Evolutionary conservation across 2,329 filamentous ascomycete genomes (phyloP).

Genomic region (Trichoderma sp.): DNA sequence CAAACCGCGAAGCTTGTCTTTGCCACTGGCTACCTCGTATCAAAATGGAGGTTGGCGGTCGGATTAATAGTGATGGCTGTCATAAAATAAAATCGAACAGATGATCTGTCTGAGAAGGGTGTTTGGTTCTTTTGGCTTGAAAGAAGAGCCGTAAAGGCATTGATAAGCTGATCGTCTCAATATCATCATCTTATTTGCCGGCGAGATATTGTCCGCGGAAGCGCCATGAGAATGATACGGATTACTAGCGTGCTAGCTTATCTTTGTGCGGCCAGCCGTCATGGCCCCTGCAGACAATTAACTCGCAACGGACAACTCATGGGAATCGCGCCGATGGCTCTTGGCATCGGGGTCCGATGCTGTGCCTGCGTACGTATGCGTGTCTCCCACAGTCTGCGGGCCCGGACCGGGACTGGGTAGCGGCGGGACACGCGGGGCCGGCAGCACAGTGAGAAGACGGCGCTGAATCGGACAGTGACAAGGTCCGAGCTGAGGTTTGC

Average conservation of each 20-base stretch:
- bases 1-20: constrained; percentile 4
- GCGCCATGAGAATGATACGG: background rate
- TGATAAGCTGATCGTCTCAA: background rate
- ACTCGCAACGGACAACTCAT: background rate
- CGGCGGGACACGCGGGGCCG: background rate
- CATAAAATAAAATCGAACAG: background rate
- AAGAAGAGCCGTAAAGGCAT: background rate
- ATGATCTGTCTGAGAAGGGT: background rate
- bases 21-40: constrained; percentile 9
- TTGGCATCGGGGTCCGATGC: background rate
- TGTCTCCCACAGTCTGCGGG: constrained; percentile 6
- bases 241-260: background rate
- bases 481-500: constrained; percentile 1
- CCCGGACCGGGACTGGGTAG: constrained; percentile 12
- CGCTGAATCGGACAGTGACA: background rate
- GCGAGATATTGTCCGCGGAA: background rate
- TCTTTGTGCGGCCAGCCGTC: background rate
- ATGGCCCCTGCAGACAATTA: background rate
- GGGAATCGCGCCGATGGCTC: background rate
- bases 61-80: background rate
- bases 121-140: background rate
- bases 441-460: constrained; percentile 15
- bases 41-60: background rate
- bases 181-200: background rate
- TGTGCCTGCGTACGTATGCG: background rate